Evolutionary conservation across 1,284 basidiomycete genomes (phyloP), one percentile per base, ranked within the genome.

Genomic region (Leccinum huronense): DNA sequence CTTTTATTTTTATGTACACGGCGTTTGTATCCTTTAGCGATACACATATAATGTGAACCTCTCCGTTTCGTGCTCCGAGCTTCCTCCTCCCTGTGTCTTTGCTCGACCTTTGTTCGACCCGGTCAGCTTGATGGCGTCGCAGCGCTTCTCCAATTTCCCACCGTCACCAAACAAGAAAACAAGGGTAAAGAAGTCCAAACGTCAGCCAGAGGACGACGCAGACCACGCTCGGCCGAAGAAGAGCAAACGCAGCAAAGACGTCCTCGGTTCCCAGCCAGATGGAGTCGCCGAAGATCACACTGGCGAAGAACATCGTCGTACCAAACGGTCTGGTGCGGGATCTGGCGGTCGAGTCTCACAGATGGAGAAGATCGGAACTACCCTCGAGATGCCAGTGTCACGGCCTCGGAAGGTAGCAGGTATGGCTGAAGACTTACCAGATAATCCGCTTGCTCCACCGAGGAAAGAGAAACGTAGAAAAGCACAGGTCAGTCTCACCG

Each of bases 401-500:
- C 14, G 30, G n/a, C 13, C 30, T 30, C n/a, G 30, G 27, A 30
- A 55, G 54, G 31, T 16, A 31, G 6, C n/a, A 5, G 16, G 14
- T 9, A 7, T 55, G 3, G 30, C 31, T 9, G 31, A 55, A 33
- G 54, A n/a, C 14, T 14, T 33, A 14, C 27, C 31, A 31, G 54
- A 55, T 6, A 55, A 55, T 33, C 54, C n/a, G 30, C 54, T 55
- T n/a, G 54, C 54, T 11, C 51, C 51, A 31, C 54, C n/a, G 54
- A 33, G 6, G 54, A 55, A 55, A 31, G 6, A 55, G 31, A 55
- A 55, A 55, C 14, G 54, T 13, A 13, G 54, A 55, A 33, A 55
- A n/a, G 54, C 51, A 13, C 30, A 33, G 27, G 54, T 55, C 13
- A 55, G 54, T 55, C 51, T 55, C 3, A 16, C 6, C 6, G 27